These are phyloP conservation scores for Lipomyces spencermartinsiae DNA, from an alignment of 805 yeast genomes.

Conservation along the genomic window DNA sequence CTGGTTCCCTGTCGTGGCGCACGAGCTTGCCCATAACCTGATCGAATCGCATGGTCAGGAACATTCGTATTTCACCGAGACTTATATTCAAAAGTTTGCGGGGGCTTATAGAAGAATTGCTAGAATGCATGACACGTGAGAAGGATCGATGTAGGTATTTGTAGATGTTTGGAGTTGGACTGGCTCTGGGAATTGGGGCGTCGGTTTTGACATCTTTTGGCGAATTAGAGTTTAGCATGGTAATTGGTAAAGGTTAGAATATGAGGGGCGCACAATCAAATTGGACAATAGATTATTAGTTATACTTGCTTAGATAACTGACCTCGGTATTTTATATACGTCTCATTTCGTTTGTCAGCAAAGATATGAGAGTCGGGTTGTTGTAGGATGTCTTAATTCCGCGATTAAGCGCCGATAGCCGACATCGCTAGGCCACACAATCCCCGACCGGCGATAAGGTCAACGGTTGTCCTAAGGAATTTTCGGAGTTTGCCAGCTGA, in stretches of 20 bases:
- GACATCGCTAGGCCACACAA: background rate
- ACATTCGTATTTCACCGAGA: conserved; percentile 48
- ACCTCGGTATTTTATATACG: no score
- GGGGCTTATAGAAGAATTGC: conserved; percentile 26
- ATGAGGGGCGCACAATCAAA: background rate
- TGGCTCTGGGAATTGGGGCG: background rate
- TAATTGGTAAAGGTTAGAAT: background rate
- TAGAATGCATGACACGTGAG: conserved; percentile 7
- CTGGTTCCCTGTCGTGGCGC: conserved; percentile 51
- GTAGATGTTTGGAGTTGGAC: conserved; percentile 4
- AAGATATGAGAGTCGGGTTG: no score
- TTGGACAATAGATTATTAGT: background rate
- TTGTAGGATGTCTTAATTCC: no score
- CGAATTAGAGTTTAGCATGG: background rate
- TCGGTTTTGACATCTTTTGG: background rate
- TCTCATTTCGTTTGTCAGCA: no score
- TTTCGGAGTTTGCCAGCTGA: no score
- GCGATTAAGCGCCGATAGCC: background rate
- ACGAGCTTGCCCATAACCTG: conserved; percentile 51
- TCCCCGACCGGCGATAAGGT: background rate
- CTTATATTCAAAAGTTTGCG: conserved; percentile 42
- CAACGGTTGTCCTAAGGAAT: background rate
- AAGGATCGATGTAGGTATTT: background rate
- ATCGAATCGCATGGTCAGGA: conserved; percentile 46
- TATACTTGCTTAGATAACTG: background rate